Evolutionary conservation across 257 asterid species (phyloP), one percentile per base, ranked within the genome.

Genomic region (Fraxinus anomala): DNA sequence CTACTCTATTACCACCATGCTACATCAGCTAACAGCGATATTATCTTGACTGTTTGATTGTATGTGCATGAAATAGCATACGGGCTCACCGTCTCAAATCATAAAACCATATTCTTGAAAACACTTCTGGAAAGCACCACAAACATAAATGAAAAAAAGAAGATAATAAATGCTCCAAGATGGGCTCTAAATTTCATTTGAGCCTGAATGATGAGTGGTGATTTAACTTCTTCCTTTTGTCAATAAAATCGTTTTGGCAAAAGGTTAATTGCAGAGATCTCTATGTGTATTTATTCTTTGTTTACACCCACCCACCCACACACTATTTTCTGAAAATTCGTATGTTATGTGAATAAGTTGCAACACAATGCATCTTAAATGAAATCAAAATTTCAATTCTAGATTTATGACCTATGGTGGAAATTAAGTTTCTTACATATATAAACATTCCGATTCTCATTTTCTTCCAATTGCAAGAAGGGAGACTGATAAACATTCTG

Each of bases 311-410:
- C 44, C 44, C 13, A 39, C 44, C 13, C 44, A 39, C 44, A 1
- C 19, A 44, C 5, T 12, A 44, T 44, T 44, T 44, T 12, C 31
- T 49, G 81, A 40, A 36, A 68, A n/a, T 72, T 76, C 61, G 51
- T 21, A 54, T 59, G 23, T 34, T 33, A n/a, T 40, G 26, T 21
- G 12, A 83, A 42, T 74, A 83, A n/a, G 19, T 13, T 44, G 54
- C 12, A 19, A 44, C 19, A 40, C 47, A 40, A 40, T 40, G 47
- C 10, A 40, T 40, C 14, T 40, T 40, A 40, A 10, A 40, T 9
- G 47, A 40, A 40, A 40, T 9, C 12, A 40, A 40, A 40, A 40
- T 40, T 40, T 40, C 47, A 40, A 40, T 40, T 40, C 47, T 40
- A 40, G 47, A 40, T 40, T 40, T 1, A 0, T 40, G 47, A 40